These are phyloP conservation scores for Penicillium malachiteum DNA, from an alignment of 495 filamentous ascomycete species.

Conservation along the genomic window DNA sequence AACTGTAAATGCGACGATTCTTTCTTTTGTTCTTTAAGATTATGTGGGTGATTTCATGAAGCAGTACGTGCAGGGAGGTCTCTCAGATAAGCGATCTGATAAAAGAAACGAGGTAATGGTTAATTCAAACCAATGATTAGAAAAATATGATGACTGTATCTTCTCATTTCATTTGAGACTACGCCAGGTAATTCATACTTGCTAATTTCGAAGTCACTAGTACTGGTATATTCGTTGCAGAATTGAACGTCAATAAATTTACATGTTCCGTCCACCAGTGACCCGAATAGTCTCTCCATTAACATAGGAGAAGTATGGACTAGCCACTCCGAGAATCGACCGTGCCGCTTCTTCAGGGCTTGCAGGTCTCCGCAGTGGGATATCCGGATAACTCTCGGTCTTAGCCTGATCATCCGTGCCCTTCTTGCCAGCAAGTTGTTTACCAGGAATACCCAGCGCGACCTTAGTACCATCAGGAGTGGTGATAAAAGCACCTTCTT, in stretches of 20 bases:
- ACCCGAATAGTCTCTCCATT: slow-evolving; percentile 82
- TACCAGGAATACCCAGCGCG: slow-evolving; percentile 70
- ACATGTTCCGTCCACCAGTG: slow-evolving; percentile 83
- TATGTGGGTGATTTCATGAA: too few species aligned
- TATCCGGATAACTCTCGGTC: slow-evolving; percentile 53
- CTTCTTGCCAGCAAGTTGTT: slow-evolving; percentile 45
- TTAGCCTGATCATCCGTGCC: slow-evolving; percentile 22
- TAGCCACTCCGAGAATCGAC: slow-evolving; percentile 75
- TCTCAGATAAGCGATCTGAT: too few species aligned
- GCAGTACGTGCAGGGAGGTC: too few species aligned
- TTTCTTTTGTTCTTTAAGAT: too few species aligned
- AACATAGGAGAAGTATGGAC: slow-evolving; percentile 77
- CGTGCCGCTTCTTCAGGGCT: slow-evolving; percentile 77
- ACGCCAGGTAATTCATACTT: too few species aligned
- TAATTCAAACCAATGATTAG: too few species aligned
- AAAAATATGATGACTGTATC: too few species aligned
- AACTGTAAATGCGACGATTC: too few species aligned
- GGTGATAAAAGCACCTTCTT: slow-evolving; percentile 72
- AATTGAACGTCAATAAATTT: neutral
- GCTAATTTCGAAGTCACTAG: too few species aligned
- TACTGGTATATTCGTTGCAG: too few species aligned
- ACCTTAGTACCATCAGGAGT: slow-evolving; percentile 75
- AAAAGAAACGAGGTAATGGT: too few species aligned
- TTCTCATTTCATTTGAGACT: too few species aligned
- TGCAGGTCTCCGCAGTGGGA: slow-evolving; percentile 73